phyloP scores from a whole-genome alignment of 1,139 yeast species.

The Yamadazyma trypodendri region DNA sequence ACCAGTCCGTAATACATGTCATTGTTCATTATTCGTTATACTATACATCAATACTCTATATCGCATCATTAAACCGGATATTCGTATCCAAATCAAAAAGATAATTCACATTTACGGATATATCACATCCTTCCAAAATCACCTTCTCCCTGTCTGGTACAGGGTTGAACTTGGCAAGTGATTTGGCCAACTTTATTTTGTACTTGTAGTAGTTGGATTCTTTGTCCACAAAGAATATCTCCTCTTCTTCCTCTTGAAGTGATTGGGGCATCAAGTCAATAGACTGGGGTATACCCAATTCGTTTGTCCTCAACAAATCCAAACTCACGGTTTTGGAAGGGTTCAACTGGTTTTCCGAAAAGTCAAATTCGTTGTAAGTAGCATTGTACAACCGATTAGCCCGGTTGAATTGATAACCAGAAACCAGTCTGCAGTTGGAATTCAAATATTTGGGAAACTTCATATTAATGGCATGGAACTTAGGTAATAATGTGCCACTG shows the following conservation, averaged over 20 bases:
- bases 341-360: slow-evolving; percentile 8
- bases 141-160: not conserved
- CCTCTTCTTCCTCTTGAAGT: slow-evolving; percentile 15
- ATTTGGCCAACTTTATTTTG: slow-evolving; percentile 7
- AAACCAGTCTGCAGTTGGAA: slow-evolving; percentile 12
- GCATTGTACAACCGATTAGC: slow-evolving; percentile 11
- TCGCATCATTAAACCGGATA: slow-evolving; percentile 3
- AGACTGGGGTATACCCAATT: not conserved
- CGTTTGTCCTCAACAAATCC: not conserved
- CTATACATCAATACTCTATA: not conserved
- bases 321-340: slow-evolving; percentile 2
- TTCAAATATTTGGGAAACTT: slow-evolving; percentile 26
- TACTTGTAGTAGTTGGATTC: slow-evolving; percentile 22
- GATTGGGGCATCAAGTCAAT: too few species aligned
- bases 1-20: too few species aligned
- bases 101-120: slow-evolving; percentile 22
- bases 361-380: slow-evolving; percentile 9
- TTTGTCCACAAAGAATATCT: slow-evolving; percentile 15
- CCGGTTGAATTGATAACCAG: slow-evolving; percentile 5
- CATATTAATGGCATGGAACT: slow-evolving; percentile 34
- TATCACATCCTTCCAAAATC: slow-evolving; percentile 18
- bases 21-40: not conserved
- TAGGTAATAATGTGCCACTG: slow-evolving; percentile 22
- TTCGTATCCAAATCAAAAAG: slow-evolving; percentile 11
- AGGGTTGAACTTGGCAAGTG: not conserved